Percentiles rank a stretch among this genome's conserved stretches.
Evolutionary conservation across 257 asterid genomes (phyloP).

Genomic region (Echium plantagineum): DNA sequence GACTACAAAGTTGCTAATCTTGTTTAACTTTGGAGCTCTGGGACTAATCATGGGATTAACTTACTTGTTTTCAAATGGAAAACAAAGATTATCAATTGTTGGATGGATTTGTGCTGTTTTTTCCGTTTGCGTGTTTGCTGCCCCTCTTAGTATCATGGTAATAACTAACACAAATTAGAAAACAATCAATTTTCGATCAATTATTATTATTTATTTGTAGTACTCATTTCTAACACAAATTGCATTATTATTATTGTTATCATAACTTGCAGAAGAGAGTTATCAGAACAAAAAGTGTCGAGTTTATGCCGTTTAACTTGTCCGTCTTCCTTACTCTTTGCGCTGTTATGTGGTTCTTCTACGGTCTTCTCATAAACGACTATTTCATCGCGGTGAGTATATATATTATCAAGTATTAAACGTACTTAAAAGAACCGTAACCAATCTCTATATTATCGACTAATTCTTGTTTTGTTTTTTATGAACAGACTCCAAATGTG

Average conservation of each 20-base stretch:
- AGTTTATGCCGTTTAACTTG: conserved; percentile 62
- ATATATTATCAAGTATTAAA: too few relatives aligned
- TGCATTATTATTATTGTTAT: too few relatives aligned
- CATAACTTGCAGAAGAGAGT: conserved; percentile 28
- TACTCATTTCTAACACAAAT: not conserved
- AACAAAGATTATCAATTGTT: conserved; percentile 23
- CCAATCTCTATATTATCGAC: too few relatives aligned
- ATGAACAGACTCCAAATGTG: conserved; percentile 21
- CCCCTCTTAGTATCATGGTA: conserved; percentile 80
- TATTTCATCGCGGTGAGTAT: conserved; percentile 61
- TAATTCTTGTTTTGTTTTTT: too few relatives aligned
- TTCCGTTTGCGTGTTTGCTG: conserved; percentile 55
- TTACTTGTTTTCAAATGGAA: conserved; percentile 10
- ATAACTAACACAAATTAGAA: too few relatives aligned
- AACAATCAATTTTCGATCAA: too few relatives aligned
- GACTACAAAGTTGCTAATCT: conserved; percentile 23
- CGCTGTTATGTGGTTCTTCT: conserved; percentile 68
- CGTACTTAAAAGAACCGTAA: too few relatives aligned
- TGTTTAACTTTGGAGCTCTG: conserved; percentile 26
- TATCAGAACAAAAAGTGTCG: conserved; percentile 57
- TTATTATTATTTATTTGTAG: too few relatives aligned
- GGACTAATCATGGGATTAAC: conserved; percentile 32
- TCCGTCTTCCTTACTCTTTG: conserved; percentile 65
- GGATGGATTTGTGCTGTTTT: conserved; percentile 80
- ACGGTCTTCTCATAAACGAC: conserved; percentile 57